Conservation (phyloP, 1,284 basidiomycete species). For the Vanrija pseudolonga region DNA sequence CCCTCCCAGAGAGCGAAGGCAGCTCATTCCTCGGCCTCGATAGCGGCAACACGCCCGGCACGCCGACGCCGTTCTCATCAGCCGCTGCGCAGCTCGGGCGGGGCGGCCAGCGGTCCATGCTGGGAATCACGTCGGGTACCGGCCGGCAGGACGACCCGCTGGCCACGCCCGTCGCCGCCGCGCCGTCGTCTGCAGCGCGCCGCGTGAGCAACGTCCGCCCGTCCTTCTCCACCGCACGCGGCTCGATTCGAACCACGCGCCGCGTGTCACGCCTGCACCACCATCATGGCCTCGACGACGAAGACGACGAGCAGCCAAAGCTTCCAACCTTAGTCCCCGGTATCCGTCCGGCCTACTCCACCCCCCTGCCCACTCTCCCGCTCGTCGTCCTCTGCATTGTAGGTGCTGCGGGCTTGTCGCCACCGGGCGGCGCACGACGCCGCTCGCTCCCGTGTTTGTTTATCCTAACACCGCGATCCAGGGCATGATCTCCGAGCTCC, state of each 20-base stretch:
- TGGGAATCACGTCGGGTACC: conserved; percentile 2
- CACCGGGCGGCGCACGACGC: background rate
- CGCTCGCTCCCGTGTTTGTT: background rate
- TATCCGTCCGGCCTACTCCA: conserved; percentile 53
- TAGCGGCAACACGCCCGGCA: background rate
- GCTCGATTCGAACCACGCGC: conserved; percentile 2
- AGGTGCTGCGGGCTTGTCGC: conserved; percentile 35
- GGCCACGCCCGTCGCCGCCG: background rate
- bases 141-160: background rate
- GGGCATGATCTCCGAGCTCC: conserved; percentile 89
- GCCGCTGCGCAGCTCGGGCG: background rate
- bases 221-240: conserved; percentile 9
- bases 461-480: conserved; percentile 37
- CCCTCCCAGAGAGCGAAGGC: too few species aligned
- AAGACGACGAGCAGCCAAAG: conserved; percentile 33
- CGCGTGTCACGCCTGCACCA: conserved; percentile 7
- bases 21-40: too few species aligned
- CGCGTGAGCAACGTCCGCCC: conserved; percentile 7
- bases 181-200: background rate
- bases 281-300: conserved; percentile 3
- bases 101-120: conserved; percentile 1
- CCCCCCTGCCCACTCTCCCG: conserved; percentile 78
- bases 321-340: conserved; percentile 47
- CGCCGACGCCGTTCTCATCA: background rate
- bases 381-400: conserved; percentile 90